phyloP scores from a whole-genome alignment of 129 eudicot species.

The Lactuca saligna region DNA sequence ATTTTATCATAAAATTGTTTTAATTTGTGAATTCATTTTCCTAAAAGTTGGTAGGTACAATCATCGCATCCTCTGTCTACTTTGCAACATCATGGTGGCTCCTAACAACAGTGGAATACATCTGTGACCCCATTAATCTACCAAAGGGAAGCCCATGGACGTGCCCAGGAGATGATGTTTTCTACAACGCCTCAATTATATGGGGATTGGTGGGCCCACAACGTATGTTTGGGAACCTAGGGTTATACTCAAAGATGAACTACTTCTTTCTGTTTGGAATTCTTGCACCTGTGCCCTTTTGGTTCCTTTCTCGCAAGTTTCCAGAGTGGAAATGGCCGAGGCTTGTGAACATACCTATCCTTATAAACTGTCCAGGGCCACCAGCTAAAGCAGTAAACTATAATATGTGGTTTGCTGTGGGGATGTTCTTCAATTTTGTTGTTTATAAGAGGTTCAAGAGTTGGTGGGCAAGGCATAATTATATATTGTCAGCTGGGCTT shows the following conservation, averaged over 20 bases:
- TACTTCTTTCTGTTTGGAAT: slow-evolving; percentile 79
- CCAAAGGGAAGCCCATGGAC: slow-evolving; percentile 90
- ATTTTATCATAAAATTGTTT: not conserved
- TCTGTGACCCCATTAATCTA: slow-evolving; percentile 56
- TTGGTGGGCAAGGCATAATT: slow-evolving; percentile 88
- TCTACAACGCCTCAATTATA: slow-evolving; percentile 80
- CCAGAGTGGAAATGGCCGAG: slow-evolving; percentile 70
- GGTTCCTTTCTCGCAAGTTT: slow-evolving; percentile 55
- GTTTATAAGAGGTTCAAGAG: slow-evolving; percentile 59
- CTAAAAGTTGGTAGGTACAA: slow-evolving; percentile 50
- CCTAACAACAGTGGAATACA: slow-evolving; percentile 50
- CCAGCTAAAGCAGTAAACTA: slow-evolving; percentile 69
- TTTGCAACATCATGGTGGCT: slow-evolving; percentile 89
- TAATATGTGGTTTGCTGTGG: slow-evolving; percentile 66
- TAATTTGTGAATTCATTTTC: not conserved
- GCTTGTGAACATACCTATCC: slow-evolving; percentile 59
- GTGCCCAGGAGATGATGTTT: slow-evolving; percentile 80
- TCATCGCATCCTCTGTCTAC: slow-evolving; percentile 52
- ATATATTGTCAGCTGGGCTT: slow-evolving; percentile 75
- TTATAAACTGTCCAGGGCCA: slow-evolving; percentile 61
- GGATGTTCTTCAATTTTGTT: slow-evolving; percentile 61
- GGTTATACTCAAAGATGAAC: slow-evolving; percentile 63
- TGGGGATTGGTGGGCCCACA: slow-evolving; percentile 93
- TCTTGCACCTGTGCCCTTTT: slow-evolving; percentile 71
- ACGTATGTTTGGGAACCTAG: slow-evolving; percentile 70